Evolutionary conservation across 2,329 filamentous ascomycete species (phyloP).

Genomic region (Nothopassalora personata): DNA sequence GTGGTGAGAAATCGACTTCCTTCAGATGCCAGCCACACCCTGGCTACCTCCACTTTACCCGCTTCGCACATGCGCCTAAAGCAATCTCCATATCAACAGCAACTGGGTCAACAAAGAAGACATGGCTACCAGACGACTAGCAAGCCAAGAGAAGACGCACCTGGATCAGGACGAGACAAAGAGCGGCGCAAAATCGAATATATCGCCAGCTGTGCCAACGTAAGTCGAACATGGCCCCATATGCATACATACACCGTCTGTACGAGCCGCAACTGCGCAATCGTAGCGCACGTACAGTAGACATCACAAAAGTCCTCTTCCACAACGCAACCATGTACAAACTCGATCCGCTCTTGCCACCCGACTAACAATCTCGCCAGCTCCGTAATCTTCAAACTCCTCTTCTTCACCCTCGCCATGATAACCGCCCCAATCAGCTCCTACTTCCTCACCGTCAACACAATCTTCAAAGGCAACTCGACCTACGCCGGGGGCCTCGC

Average conservation of each 20-base stretch:
- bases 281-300: background rate
- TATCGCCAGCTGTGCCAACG: constrained; percentile 76
- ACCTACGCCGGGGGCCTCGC: constrained; percentile 81
- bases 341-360: background rate
- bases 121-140: constrained; percentile 67
- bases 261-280: background rate
- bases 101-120: constrained; percentile 18
- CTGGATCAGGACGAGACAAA: constrained; percentile 42
- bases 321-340: no score
- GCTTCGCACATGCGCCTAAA: background rate
- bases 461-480: constrained; percentile 77
- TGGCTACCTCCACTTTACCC: background rate
- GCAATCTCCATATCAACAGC: background rate
- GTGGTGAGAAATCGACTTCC: background rate
- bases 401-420: constrained; percentile 90
- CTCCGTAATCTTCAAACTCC: constrained; percentile 81
- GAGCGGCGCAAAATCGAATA: constrained; percentile 55
- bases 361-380: constrained; percentile 38
- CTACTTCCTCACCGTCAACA: constrained; percentile 77
- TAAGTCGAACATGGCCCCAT: constrained; percentile 41
- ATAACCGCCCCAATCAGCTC: constrained; percentile 77
- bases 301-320: background rate
- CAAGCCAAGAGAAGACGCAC: constrained; percentile 60
- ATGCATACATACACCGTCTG: background rate
- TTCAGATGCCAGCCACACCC: background rate